Percentiles rank a stretch among this genome's conserved stretches.
phyloP scores from a whole-genome alignment of 2,329 filamentous ascomycete genomes.

The Fusarium duplospermum region DNA sequence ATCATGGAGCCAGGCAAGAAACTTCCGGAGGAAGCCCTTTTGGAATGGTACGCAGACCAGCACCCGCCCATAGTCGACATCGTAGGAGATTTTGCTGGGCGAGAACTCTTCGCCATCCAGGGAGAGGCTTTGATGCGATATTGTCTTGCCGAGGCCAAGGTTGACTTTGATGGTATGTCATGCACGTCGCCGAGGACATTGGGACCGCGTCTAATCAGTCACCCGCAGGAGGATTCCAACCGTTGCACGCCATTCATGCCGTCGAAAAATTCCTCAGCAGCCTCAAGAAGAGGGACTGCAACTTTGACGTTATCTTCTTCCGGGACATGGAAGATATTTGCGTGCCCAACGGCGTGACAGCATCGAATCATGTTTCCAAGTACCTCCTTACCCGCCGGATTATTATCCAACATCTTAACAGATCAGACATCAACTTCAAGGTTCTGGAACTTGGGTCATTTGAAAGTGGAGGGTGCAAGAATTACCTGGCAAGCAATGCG shows the following conservation, averaged over 20 bases:
- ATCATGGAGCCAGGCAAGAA: no score
- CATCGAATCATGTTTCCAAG: conserved; percentile 51
- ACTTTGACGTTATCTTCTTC: conserved; percentile 79
- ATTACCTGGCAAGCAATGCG: conserved; percentile 65
- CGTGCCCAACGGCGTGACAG: conserved; percentile 55
- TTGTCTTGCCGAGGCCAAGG: conserved; percentile 67
- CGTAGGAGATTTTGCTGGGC: conserved; percentile 80
- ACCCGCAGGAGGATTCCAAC: conserved; percentile 69
- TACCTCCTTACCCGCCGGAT: conserved; percentile 72
- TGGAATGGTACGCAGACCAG: conserved; percentile 24
- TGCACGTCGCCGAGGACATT: not conserved
- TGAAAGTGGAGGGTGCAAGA: conserved; percentile 60
- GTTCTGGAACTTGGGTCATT: conserved; percentile 60
- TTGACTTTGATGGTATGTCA: conserved; percentile 69
- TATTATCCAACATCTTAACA: conserved; percentile 71
- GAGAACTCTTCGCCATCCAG: conserved; percentile 78
- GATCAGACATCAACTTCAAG: conserved; percentile 26
- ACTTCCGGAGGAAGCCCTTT: not conserved
- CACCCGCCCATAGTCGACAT: conserved; percentile 65
- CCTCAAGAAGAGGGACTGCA: conserved; percentile 72
- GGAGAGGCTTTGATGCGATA: conserved; percentile 78
- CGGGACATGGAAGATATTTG: conserved; percentile 66
- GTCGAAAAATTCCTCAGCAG: conserved; percentile 74
- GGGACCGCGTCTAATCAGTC: conserved; percentile 13
- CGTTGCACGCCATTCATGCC: conserved; percentile 76